These are phyloP conservation scores for Fusarium stilboides DNA, from an alignment of 2,329 filamentous ascomycete species.

Conservation along the genomic window DNA sequence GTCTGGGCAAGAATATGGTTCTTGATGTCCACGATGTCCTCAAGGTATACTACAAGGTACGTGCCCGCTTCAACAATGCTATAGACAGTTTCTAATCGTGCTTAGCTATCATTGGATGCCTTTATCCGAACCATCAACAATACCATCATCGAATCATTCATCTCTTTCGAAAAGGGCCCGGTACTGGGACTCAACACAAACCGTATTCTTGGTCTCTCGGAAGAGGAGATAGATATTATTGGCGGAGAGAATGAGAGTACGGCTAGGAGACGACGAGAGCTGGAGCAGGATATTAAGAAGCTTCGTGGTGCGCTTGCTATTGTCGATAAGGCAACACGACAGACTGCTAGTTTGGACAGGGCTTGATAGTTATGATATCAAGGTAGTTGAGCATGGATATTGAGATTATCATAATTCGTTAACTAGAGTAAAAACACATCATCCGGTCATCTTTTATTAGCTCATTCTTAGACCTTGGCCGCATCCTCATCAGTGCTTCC, in stretches of 20 bases:
- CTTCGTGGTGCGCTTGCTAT: constrained; percentile 32
- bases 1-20: constrained; percentile 48
- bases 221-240: constrained; percentile 29
- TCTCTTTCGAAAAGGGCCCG: constrained; percentile 38
- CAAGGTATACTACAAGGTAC: constrained; percentile 57
- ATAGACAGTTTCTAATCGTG: neutral
- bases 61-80: rapidly evolving
- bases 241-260: constrained; percentile 40
- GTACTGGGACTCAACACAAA: constrained; percentile 28
- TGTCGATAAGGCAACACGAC: constrained; percentile 37
- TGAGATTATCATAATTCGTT: too few species aligned
- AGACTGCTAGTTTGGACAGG: constrained; percentile 19
- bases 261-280: constrained; percentile 24
- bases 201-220: constrained; percentile 20
- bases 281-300: constrained; percentile 41
- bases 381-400: neutral
- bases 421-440: too few species aligned
- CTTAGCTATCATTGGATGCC: constrained; percentile 49
- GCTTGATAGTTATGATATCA: neutral
- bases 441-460: neutral
- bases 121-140: constrained; percentile 47
- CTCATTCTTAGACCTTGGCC: constrained; percentile 8
- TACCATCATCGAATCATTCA: constrained; percentile 31
- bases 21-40: constrained; percentile 56
- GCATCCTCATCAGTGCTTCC: constrained; percentile 26